Percentiles rank a stretch among this genome's conserved stretches.
Evolutionary conservation across 148 eudicot species (phyloP).

Genomic region (Dianthus caryophyllus): DNA sequence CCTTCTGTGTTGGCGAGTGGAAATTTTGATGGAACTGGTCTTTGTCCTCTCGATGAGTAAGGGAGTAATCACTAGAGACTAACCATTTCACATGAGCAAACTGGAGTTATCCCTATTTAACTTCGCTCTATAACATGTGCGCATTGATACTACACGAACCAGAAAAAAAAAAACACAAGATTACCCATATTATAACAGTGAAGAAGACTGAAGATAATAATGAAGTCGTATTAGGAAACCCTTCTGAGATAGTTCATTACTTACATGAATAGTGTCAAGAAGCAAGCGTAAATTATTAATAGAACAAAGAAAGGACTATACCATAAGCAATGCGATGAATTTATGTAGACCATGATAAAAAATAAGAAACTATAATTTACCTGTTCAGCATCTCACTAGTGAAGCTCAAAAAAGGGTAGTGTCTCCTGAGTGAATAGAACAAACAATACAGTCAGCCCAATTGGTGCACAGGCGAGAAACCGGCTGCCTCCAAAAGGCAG

Average conservation of each 20-base stretch:
- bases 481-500: slow-evolving; percentile 50
- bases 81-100: slow-evolving; percentile 71
- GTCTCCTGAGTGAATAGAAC: slow-evolving; percentile 76
- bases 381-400: slow-evolving; percentile 93
- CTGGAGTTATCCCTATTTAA: slow-evolving; percentile 75
- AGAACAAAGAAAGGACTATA: background rate
- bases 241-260: too few species aligned
- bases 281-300: too few species aligned
- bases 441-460: slow-evolving; percentile 97
- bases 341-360: background rate
- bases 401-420: slow-evolving; percentile 92
- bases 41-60: slow-evolving; percentile 32
- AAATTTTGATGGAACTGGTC: slow-evolving; percentile 32
- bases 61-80: slow-evolving; percentile 43
- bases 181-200: too few species aligned
- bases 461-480: slow-evolving; percentile 85
- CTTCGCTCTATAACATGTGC: slow-evolving; percentile 93
- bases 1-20: slow-evolving; percentile 39
- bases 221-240: too few species aligned
- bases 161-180: slow-evolving; percentile 17
- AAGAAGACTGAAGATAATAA: too few species aligned
- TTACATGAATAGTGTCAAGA: too few species aligned
- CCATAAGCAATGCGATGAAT: background rate
- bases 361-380: slow-evolving; percentile 24
- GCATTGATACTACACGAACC: slow-evolving; percentile 67